Percentiles rank a stretch among this genome's conserved stretches.
These are phyloP conservation scores for Aspergillus unguis DNA, from an alignment of 2,329 filamentous ascomycete species.

Conservation along the genomic window DNA sequence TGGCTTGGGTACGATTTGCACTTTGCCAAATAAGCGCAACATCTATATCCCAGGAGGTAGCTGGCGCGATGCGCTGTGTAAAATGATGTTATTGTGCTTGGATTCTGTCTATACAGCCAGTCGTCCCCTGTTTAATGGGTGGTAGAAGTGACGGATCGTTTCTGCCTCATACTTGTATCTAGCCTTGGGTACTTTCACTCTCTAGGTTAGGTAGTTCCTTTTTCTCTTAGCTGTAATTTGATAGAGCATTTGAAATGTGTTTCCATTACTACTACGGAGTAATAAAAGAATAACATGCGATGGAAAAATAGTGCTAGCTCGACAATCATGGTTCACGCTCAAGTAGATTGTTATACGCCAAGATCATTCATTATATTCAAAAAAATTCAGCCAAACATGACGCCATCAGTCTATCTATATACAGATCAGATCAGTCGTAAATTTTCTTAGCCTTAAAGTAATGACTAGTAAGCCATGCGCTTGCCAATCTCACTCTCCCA, in stretches of 20 bases:
- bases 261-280: not conserved
- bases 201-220: not conserved
- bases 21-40: slow-evolving; percentile 78
- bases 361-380: not conserved
- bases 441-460: not conserved
- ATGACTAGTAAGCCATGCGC: slow-evolving; percentile 52
- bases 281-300: slow-evolving; percentile 4
- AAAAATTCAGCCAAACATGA: not conserved
- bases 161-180: no score
- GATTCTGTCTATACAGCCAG: not conserved
- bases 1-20: slow-evolving; percentile 97
- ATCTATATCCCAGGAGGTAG: not conserved
- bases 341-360: no score
- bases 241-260: not conserved
- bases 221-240: slow-evolving; percentile 2
- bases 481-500: slow-evolving; percentile 89
- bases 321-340: no score
- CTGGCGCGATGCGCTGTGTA: slow-evolving; percentile 2
- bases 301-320: not conserved
- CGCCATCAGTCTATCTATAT: slow-evolving; percentile 1
- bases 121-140: no score
- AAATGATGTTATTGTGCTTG: not conserved
- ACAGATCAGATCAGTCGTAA: not conserved
- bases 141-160: no score
- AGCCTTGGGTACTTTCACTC: not conserved